These are phyloP conservation scores for Cladophialophora immunda DNA, from an alignment of 2,329 filamentous ascomycete species.

Conservation along the genomic window DNA sequence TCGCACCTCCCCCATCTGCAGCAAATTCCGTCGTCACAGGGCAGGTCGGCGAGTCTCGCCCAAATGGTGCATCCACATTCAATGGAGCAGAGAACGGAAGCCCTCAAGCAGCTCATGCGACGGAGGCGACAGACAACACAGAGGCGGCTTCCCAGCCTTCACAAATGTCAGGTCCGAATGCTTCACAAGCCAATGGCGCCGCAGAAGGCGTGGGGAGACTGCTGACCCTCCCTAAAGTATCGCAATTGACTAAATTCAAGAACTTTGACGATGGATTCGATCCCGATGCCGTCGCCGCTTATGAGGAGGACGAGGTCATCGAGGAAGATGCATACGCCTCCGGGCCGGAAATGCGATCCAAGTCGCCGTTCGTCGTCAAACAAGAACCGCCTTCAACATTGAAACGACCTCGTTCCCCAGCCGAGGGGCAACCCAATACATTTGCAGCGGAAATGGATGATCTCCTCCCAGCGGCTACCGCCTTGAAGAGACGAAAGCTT, in stretches of 20 bases:
- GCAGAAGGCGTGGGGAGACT: conserved; percentile 42
- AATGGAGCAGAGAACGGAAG: conserved; percentile 4
- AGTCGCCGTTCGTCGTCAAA: conserved; percentile 24
- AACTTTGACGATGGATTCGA: conserved; percentile 73
- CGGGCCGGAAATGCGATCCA: conserved; percentile 13
- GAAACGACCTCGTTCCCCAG: conserved; percentile 44
- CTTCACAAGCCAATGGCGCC: conserved; percentile 26
- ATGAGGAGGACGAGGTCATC: conserved; percentile 35
- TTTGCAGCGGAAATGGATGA: conserved; percentile 69
- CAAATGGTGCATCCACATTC: conserved; percentile 34
- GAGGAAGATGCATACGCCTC: conserved; percentile 21
- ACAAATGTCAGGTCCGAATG: conserved; percentile 8
- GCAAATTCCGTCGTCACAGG: conserved; percentile 27
- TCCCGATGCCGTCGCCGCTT: conserved; percentile 40
- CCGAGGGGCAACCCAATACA: conserved; percentile 43
- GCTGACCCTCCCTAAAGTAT: conserved; percentile 43
- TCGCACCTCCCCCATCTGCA: conserved; percentile 33
- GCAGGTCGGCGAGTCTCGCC: conserved; percentile 39
- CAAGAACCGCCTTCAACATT: conserved; percentile 41
- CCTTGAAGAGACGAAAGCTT: conserved; percentile 79
- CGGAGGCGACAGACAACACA: conserved; percentile 44
- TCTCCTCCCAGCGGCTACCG: conserved; percentile 78
- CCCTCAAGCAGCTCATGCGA: conserved; percentile 39
- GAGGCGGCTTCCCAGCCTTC: conserved; percentile 15
- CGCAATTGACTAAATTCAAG: conserved; percentile 66